Conservation (phyloP, 164 flowering plant genomes). For the Aristolochia contorta region DNA sequence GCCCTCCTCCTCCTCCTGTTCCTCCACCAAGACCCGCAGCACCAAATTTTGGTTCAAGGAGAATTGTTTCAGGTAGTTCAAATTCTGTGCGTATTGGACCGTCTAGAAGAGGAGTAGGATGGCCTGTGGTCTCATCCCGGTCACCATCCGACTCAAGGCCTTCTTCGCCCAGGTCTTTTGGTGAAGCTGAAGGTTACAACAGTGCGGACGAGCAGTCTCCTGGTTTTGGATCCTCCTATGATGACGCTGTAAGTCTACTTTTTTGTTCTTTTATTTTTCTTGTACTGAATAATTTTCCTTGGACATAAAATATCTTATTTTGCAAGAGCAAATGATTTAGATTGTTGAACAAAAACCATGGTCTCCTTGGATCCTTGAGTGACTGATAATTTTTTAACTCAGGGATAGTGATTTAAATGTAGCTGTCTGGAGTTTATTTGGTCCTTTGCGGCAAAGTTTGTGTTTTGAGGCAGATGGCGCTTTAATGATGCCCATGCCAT, state of each 20-base stretch:
- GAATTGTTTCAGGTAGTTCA: constrained; percentile 12
- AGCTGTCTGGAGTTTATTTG: too few relatives aligned
- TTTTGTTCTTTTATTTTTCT: neutral
- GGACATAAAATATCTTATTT: neutral
- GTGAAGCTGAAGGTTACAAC: constrained; percentile 92
- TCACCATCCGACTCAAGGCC: constrained; percentile 76
- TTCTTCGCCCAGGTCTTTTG: constrained; percentile 83
- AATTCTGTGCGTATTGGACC: constrained; percentile 37
- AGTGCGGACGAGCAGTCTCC: constrained; percentile 96
- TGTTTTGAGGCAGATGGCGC: too few relatives aligned
- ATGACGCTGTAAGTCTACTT: constrained; percentile 55
- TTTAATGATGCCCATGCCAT: too few relatives aligned
- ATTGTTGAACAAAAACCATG: too few relatives aligned
- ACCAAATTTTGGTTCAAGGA: constrained; percentile 36
- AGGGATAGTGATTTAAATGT: too few relatives aligned
- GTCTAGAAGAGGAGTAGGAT: constrained; percentile 54
- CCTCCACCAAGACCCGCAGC: constrained; percentile 70
- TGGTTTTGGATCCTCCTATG: constrained; percentile 58
- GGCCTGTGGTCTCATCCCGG: constrained; percentile 63
- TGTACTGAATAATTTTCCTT: too few relatives aligned
- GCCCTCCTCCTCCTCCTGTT: constrained; percentile 92
- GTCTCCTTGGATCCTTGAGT: too few relatives aligned
- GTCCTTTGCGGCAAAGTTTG: too few relatives aligned
- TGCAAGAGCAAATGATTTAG: neutral
- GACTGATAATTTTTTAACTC: too few relatives aligned